Evolutionary conservation across 176 grass and related monocot genomes (phyloP).

Genomic region (Miscanthus lutarioriparius): DNA sequence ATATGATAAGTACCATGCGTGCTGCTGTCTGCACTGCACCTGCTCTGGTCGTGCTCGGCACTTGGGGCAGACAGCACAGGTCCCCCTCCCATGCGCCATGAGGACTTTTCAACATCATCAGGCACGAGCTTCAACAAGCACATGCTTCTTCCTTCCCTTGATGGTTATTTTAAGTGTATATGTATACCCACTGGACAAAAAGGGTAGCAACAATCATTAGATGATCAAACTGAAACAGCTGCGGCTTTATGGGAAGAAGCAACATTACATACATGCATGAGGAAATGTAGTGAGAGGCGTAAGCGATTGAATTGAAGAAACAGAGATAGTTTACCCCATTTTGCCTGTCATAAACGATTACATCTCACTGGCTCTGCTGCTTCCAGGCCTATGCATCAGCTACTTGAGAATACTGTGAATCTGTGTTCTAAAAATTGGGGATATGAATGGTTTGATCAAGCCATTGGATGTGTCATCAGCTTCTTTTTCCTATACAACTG

Average conservation of each 20-base stretch:
- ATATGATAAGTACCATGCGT: constrained; percentile 5
- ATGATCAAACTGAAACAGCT: constrained; percentile 49
- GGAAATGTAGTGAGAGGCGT: constrained; percentile 4
- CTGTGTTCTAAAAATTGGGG: not conserved
- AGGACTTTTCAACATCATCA: constrained; percentile 58
- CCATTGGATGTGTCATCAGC: too few relatives aligned
- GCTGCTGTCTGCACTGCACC: constrained; percentile 3
- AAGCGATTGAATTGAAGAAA: not conserved
- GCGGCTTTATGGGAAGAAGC: constrained; percentile 46
- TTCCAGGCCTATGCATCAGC: not conserved
- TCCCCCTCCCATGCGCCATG: constrained; percentile 54
- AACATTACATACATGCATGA: constrained; percentile 36
- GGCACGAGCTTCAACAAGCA: constrained; percentile 30
- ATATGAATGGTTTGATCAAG: not conserved
- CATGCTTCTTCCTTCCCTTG: constrained; percentile 42
- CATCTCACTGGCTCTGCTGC: not conserved
- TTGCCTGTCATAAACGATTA: not conserved
- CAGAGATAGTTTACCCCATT: not conserved
- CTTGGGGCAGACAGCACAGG: constrained; percentile 22
- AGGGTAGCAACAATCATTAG: constrained; percentile 54
- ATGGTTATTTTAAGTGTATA: constrained; percentile 42
- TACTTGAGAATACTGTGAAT: not conserved
- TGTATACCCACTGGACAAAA: constrained; percentile 40
- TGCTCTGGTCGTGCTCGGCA: constrained; percentile 39
- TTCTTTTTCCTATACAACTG: not conserved